Percentiles rank a stretch among this genome's conserved stretches.
phyloP scores from a whole-genome alignment of 306 rosid genomes.

The Rosa multiflora region DNA sequence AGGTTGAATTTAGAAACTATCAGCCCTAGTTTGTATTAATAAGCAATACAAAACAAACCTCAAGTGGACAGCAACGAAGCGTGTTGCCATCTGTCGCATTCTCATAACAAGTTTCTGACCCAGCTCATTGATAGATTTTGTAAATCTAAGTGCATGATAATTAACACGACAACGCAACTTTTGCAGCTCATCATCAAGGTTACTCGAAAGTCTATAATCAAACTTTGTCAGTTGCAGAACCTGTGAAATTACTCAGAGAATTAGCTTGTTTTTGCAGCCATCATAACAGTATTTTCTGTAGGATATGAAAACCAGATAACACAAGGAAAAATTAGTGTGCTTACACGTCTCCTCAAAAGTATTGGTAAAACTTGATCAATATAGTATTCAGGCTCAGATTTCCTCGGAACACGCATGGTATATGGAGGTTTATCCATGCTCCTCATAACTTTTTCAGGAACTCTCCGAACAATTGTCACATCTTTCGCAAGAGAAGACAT shows the following conservation, averaged over 20 bases:
- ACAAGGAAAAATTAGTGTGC: slow-evolving; percentile 4
- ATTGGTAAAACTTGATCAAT: slow-evolving; percentile 94
- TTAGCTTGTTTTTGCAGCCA: slow-evolving; percentile 19
- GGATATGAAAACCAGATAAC: neutral
- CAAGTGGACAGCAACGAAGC: slow-evolving; percentile 87
- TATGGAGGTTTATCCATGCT: slow-evolving; percentile 98
- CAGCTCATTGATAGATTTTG: slow-evolving; percentile 77
- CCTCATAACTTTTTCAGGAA: slow-evolving; percentile 89
- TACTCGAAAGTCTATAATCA: slow-evolving; percentile 91
- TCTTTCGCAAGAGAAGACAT: slow-evolving; percentile 85
- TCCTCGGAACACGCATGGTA: slow-evolving; percentile 98
- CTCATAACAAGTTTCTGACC: slow-evolving; percentile 71
- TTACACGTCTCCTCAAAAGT: slow-evolving; percentile 86
- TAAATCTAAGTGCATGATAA: slow-evolving; percentile 87
- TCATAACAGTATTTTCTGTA: neutral
- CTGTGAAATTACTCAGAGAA: slow-evolving; percentile 43
- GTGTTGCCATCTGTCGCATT: slow-evolving; percentile 77
- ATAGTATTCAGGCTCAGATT: slow-evolving; percentile 95
- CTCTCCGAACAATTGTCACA: slow-evolving; percentile 79
- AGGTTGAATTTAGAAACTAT: slow-evolving; percentile 24
- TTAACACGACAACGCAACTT: slow-evolving; percentile 93
- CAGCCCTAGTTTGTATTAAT: neutral
- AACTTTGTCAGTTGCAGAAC: slow-evolving; percentile 95
- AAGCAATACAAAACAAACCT: slow-evolving; percentile 52
- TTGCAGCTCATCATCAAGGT: slow-evolving; percentile 84